These are phyloP conservation scores for rapeseed (Brassica napus) DNA, from an alignment of 345 rosid species.

Conservation along the genomic window DNA sequence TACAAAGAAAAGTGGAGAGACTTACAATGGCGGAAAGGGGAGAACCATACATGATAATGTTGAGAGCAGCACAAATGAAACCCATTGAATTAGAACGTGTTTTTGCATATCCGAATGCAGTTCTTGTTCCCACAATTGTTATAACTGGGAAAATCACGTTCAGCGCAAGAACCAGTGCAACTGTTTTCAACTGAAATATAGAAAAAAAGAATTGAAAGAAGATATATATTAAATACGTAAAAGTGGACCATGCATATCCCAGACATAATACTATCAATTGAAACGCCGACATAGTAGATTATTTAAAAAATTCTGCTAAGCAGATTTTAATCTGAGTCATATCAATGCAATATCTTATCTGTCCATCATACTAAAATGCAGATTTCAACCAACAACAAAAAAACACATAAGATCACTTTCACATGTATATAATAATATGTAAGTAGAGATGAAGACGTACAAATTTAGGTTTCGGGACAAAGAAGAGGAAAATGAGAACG, in stretches of 20 bases:
- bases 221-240: conserved; percentile 1
- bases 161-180: conserved; percentile 43
- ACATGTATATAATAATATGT: neutral
- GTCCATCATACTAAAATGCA: conserved; percentile 7
- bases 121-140: conserved; percentile 48
- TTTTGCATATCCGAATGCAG: conserved; percentile 52
- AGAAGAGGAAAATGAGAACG: conserved; percentile 53
- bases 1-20: neutral
- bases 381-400: neutral
- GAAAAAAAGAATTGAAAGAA: neutral
- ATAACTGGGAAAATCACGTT: conserved; percentile 52
- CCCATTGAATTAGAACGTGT: conserved; percentile 56
- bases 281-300: neutral
- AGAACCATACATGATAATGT: conserved; percentile 73
- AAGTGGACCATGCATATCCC: conserved; percentile 9
- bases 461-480: conserved; percentile 43
- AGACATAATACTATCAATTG: neutral
- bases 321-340: conserved; percentile 36
- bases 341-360: conserved; percentile 15
- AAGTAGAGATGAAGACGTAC: conserved; percentile 38
- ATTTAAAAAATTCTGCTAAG: neutral
- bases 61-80: conserved; percentile 57
- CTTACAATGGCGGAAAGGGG: conserved; percentile 80
- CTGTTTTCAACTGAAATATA: conserved; percentile 49
- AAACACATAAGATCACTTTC: neutral